Percentiles rank a stretch among this genome's conserved stretches.
Evolutionary conservation across 2,329 filamentous ascomycete genomes (phyloP).

Genomic region (Diaporthe ilicicola): DNA sequence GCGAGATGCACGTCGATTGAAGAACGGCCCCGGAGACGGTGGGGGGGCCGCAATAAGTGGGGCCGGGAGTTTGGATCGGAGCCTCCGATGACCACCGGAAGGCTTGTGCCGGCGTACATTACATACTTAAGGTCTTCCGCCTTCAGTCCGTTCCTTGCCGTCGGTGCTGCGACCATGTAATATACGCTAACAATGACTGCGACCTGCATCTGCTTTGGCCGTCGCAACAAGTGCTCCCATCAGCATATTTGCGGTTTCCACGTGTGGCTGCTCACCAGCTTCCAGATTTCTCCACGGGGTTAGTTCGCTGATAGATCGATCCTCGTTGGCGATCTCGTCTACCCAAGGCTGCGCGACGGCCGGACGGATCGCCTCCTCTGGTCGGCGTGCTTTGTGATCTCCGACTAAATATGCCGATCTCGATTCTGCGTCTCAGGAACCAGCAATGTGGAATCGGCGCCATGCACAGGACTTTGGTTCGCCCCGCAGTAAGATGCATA

Average conservation of each 20-base stretch:
- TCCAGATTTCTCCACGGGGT: not conserved
- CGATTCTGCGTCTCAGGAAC: not conserved
- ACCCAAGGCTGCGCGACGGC: not conserved
- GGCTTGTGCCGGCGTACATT: not conserved
- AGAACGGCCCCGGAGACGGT: not conserved
- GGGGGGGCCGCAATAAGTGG: not conserved
- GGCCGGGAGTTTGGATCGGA: not conserved
- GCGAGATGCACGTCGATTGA: not conserved
- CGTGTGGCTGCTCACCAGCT: not conserved
- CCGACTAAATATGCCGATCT: not conserved
- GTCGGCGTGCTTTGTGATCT: not conserved
- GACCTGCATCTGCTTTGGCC: not conserved
- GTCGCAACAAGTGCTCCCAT: not conserved
- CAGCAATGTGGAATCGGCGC: not conserved
- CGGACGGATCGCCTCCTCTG: not conserved
- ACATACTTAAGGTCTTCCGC: not conserved
- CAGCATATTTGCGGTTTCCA: not conserved
- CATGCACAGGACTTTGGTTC: not conserved
- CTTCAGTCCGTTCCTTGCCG: not conserved
- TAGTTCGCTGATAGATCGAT: not conserved
- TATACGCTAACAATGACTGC: not conserved
- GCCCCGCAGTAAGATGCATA: slow-evolving; percentile 9
- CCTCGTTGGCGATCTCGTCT: not conserved
- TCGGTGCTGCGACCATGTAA: not conserved
- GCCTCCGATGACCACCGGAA: not conserved